These are phyloP conservation scores for Mrakia frigida DNA, from an alignment of 768 basidiomycete species.

Conservation along the genomic window DNA sequence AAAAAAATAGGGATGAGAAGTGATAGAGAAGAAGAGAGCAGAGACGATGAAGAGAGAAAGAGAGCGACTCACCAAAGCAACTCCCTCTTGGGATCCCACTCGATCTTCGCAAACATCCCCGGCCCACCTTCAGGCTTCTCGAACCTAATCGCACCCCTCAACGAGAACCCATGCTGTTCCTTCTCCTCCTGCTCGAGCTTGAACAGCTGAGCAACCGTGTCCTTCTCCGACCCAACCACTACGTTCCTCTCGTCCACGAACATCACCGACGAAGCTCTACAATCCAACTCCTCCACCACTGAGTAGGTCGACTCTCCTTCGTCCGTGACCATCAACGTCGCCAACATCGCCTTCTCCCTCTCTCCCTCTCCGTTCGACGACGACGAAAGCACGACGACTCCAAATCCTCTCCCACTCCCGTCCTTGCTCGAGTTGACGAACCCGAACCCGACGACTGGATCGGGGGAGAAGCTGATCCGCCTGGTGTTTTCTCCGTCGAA, in stretches of 20 bases:
- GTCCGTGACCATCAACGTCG: slow-evolving; percentile 1
- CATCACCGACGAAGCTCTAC: not conserved
- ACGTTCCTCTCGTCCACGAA: slow-evolving; percentile 16
- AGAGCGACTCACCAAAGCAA: slow-evolving; percentile 19
- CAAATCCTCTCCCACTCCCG: not conserved
- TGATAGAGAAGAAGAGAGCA: not conserved
- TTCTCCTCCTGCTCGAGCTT: not conserved
- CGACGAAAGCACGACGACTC: not conserved
- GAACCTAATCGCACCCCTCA: not conserved
- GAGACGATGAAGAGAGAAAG: not conserved
- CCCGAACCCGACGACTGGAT: slow-evolving; percentile 5
- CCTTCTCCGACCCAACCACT: slow-evolving; percentile 6
- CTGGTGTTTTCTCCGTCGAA: slow-evolving; percentile 9
- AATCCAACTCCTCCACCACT: not conserved
- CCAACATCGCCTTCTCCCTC: not conserved
- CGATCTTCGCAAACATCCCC: slow-evolving; percentile 22
- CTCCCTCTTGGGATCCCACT: slow-evolving; percentile 5
- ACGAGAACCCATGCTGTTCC: not conserved
- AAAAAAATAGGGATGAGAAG: too few species aligned
- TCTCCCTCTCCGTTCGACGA: not conserved
- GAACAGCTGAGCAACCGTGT: slow-evolving; percentile 5
- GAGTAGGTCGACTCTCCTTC: slow-evolving; percentile 12
- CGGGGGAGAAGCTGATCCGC: slow-evolving; percentile 6
- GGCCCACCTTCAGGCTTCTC: not conserved
- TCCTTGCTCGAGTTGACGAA: not conserved